Percentiles rank a stretch among this genome's conserved stretches.
phyloP scores from a whole-genome alignment of 345 rosid genomes.

The Salix purpurea region DNA sequence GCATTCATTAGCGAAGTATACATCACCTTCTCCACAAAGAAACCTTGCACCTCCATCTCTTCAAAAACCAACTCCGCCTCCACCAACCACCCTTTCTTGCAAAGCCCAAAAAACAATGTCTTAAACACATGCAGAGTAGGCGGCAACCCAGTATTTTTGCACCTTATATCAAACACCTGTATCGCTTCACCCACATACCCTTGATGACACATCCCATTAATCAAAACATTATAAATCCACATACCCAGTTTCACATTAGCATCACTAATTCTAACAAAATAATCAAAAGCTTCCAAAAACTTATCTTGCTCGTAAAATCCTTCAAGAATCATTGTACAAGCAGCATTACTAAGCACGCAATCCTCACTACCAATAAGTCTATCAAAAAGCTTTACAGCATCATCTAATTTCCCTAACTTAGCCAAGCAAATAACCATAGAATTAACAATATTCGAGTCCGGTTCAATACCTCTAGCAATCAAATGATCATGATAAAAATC shows the following conservation, averaged over 20 bases:
- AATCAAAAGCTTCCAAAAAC: conserved; percentile 49
- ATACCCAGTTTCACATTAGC: conserved; percentile 33
- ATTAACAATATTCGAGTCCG: conserved; percentile 39
- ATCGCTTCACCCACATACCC: conserved; percentile 51
- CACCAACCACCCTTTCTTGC: too few relatives aligned
- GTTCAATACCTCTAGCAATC: conserved; percentile 37
- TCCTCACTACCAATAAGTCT: conserved; percentile 27
- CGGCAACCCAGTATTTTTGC: conserved; percentile 32
- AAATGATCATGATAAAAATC: conserved; percentile 34
- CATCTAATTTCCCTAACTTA: conserved; percentile 48
- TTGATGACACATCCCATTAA: conserved; percentile 42
- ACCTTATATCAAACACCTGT: conserved; percentile 41
- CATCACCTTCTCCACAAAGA: too few relatives aligned
- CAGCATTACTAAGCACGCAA: conserved; percentile 27
- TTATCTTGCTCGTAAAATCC: conserved; percentile 34
- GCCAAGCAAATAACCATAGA: conserved; percentile 49
- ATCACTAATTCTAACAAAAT: conserved; percentile 26
- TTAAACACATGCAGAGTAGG: conserved; percentile 43
- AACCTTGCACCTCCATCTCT: too few relatives aligned
- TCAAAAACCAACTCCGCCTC: too few relatives aligned
- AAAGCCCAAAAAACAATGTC: conserved; percentile 60
- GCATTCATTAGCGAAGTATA: too few relatives aligned
- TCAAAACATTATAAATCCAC: conserved; percentile 43
- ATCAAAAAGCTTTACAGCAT: conserved; percentile 48
- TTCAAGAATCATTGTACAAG: conserved; percentile 38